Conservation (phyloP, 495 filamentous ascomycete species). For the Terfezia boudieri region DNA sequence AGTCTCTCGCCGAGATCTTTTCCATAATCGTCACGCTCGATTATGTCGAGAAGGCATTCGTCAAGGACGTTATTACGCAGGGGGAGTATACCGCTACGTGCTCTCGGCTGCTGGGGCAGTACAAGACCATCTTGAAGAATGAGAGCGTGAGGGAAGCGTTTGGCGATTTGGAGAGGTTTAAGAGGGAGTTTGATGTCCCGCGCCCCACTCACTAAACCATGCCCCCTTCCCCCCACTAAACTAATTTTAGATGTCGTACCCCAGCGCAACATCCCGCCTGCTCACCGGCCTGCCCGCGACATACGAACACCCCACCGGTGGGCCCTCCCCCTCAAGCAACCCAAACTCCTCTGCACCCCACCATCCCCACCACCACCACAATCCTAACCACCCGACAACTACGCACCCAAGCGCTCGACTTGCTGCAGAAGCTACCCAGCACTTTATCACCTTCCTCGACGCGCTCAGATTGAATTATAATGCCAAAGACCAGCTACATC, state of each 20-base stretch:
- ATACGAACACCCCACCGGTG: conserved; percentile 9
- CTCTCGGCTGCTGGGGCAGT: conserved; percentile 79
- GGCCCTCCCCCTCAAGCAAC: conserved; percentile 18
- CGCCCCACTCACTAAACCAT: neutral
- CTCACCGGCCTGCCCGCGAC: conserved; percentile 62
- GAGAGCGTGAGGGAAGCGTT: conserved; percentile 67
- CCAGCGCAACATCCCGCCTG: conserved; percentile 77
- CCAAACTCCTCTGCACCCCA: conserved; percentile 36
- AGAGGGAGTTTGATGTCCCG: conserved; percentile 58
- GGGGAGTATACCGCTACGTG: conserved; percentile 72
- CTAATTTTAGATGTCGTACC: conserved; percentile 28
- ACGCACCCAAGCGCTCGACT: conserved; percentile 26
- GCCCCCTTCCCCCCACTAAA: neutral
- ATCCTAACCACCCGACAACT: conserved; percentile 21
- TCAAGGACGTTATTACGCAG: conserved; percentile 85
- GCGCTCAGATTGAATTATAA: conserved; percentile 70
- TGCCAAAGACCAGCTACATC: conserved; percentile 88
- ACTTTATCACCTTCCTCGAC: conserved; percentile 96
- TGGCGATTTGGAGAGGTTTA: conserved; percentile 79
- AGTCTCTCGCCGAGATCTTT: conserved; percentile 91
- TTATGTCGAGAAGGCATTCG: conserved; percentile 86
- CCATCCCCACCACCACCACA: conserved; percentile 21
- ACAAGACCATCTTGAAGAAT: conserved; percentile 77
- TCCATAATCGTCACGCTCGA: conserved; percentile 92
- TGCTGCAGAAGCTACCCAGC: conserved; percentile 57